These are phyloP conservation scores for Monosporozyma siamensis DNA, from an alignment of 805 yeast genomes.

Conservation along the genomic window DNA sequence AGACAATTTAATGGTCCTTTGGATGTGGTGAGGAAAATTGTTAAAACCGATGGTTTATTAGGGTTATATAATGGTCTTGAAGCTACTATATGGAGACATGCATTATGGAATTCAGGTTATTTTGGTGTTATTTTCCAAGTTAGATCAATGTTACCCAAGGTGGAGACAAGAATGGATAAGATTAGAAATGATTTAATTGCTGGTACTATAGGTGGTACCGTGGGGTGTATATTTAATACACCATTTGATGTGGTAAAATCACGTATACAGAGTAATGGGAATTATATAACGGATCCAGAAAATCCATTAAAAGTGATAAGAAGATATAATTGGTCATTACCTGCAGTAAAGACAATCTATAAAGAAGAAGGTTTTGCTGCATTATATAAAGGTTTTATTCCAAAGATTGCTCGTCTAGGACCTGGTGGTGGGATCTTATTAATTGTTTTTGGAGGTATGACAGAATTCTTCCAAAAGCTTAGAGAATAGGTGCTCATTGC, in stretches of 20 bases:
- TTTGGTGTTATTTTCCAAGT: conserved; percentile 91
- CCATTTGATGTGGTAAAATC: conserved; percentile 98
- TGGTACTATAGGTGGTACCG: conserved; percentile 94
- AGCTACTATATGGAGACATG: conserved; percentile 95
- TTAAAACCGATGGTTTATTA: conserved; percentile 65
- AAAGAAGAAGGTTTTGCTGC: conserved; percentile 87
- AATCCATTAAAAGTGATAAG: conserved; percentile 57
- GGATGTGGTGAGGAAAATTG: conserved; percentile 68
- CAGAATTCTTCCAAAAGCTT: conserved; percentile 76
- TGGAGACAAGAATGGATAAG: conserved; percentile 60
- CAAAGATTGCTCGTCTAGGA: conserved; percentile 93
- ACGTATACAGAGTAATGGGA: conserved; percentile 62
- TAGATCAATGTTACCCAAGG: conserved; percentile 67
- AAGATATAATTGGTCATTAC: conserved; percentile 88
- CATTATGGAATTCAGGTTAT: conserved; percentile 96
- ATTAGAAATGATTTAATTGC: conserved; percentile 81
- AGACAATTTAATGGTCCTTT: conserved; percentile 60
- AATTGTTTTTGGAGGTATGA: conserved; percentile 90
- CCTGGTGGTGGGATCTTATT: conserved; percentile 99
- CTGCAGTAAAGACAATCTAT: conserved; percentile 62
- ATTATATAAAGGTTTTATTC: conserved; percentile 90
- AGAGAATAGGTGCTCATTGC: conserved; percentile 4
- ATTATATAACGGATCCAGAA: conserved; percentile 35
- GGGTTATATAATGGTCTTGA: conserved; percentile 92
- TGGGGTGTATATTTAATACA: conserved; percentile 90